phyloP scores from a whole-genome alignment of 495 filamentous ascomycete species.

The Xylaria castorea region DNA sequence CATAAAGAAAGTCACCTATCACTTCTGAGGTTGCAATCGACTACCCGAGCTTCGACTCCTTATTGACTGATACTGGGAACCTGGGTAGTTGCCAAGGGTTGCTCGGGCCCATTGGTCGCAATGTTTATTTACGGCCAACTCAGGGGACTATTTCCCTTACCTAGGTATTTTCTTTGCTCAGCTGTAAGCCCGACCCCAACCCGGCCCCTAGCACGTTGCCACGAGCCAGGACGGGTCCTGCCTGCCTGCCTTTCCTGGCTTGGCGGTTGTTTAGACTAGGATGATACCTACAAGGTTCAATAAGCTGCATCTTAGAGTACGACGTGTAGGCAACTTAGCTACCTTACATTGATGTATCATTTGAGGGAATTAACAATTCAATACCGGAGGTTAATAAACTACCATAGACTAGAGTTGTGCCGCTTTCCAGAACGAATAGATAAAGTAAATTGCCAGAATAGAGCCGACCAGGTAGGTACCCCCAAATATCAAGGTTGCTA shows the following conservation, averaged over 20 bases:
- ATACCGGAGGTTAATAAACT: not conserved
- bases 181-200: not conserved
- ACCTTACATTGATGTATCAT: not conserved
- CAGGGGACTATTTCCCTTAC: not conserved
- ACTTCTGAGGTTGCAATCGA: slow-evolving; percentile 9
- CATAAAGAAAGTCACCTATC: not conserved
- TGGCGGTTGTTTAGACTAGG: slow-evolving; percentile 3
- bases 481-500: no score
- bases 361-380: not conserved
- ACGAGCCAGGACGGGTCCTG: slow-evolving; percentile 18
- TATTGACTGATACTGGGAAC: not conserved
- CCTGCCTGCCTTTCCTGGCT: slow-evolving; percentile 20
- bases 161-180: not conserved
- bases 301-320: not conserved
- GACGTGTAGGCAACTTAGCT: not conserved
- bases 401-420: not conserved
- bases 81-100: slow-evolving; percentile 21
- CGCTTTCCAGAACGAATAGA: no score
- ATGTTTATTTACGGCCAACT: slow-evolving; percentile 23
- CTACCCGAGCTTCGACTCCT: slow-evolving; percentile 19
- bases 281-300: not conserved
- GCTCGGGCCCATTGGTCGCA: slow-evolving; percentile 16
- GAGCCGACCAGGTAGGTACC: not conserved
- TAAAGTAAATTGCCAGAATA: no score
- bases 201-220: slow-evolving; percentile 24